These are phyloP conservation scores for Helianthus tuberosus DNA, from an alignment of 129 eudicot genomes.

Conservation along the genomic window DNA sequence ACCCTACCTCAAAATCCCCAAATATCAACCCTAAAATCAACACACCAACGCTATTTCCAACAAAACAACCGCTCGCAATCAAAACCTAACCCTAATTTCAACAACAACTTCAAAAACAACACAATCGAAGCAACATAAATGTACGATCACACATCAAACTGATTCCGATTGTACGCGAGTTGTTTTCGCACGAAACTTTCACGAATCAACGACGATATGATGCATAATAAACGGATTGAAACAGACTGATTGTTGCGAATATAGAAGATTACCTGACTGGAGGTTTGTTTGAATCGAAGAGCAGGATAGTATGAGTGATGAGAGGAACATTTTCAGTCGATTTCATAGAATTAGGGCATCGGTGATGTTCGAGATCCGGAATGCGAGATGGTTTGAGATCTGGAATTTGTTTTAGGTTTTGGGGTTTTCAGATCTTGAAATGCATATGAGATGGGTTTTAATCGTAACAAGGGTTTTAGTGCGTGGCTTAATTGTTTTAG, in stretches of 20 bases:
- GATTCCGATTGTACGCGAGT: constrained; percentile 5
- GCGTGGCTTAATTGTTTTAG: too few species aligned
- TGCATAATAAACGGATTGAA: neutral
- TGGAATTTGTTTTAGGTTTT: too few species aligned
- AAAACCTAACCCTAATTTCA: neutral
- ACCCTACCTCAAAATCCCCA: constrained; percentile 16
- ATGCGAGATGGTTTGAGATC: too few species aligned
- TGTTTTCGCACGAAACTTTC: neutral
- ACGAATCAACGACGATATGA: neutral
- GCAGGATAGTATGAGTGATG: constrained; percentile 29
- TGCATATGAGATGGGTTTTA: too few species aligned
- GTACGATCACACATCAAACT: constrained; percentile 17
- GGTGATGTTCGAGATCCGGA: too few species aligned
- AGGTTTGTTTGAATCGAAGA: constrained; percentile 22
- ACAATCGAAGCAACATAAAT: constrained; percentile 14
- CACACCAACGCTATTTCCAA: constrained; percentile 1
- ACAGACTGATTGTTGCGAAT: neutral
- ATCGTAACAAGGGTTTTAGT: too few species aligned
- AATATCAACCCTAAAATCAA: neutral
- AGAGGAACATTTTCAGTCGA: neutral
- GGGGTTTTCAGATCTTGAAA: too few species aligned
- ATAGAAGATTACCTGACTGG: constrained; percentile 11
- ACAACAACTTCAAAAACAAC: neutral
- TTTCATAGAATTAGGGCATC: too few species aligned
- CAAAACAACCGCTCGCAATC: neutral